These are phyloP conservation scores for Rhizophora mangle DNA, from an alignment of 345 rosid genomes.

Conservation along the genomic window DNA sequence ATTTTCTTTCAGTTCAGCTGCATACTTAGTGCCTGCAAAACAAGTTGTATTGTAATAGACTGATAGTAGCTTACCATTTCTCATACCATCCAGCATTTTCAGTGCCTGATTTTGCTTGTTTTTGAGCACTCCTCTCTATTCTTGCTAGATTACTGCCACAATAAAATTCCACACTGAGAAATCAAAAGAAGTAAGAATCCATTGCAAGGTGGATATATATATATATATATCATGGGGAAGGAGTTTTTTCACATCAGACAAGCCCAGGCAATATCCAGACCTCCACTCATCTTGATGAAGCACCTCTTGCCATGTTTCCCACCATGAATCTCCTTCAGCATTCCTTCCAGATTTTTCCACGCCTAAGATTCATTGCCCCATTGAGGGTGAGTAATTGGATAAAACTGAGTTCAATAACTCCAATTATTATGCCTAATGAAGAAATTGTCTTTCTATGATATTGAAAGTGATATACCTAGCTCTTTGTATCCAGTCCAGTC, in stretches of 20 bases:
- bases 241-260: background rate
- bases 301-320: conserved; percentile 99
- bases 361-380: conserved; percentile 45
- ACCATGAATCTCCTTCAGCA: conserved; percentile 97
- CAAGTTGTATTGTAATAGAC: conserved; percentile 1
- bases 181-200: conserved; percentile 6
- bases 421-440: background rate
- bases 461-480: conserved; percentile 50
- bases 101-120: conserved; percentile 92
- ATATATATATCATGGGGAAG: background rate
- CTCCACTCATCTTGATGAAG: conserved; percentile 99
- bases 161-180: conserved; percentile 1
- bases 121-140: conserved; percentile 98
- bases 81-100: conserved; percentile 98
- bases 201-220: conserved; percentile 1
- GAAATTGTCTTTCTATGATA: background rate
- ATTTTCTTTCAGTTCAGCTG: background rate
- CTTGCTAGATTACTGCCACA: conserved; percentile 82
- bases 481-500: conserved; percentile 99
- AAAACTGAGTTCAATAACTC: background rate
- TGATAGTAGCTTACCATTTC: conserved; percentile 68
- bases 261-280: conserved; percentile 27
- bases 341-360: conserved; percentile 97
- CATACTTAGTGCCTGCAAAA: background rate
- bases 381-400: conserved; percentile 7